Conservation (phyloP, 2,329 filamentous ascomycete species). For the Acrodontium crateriforme region DNA sequence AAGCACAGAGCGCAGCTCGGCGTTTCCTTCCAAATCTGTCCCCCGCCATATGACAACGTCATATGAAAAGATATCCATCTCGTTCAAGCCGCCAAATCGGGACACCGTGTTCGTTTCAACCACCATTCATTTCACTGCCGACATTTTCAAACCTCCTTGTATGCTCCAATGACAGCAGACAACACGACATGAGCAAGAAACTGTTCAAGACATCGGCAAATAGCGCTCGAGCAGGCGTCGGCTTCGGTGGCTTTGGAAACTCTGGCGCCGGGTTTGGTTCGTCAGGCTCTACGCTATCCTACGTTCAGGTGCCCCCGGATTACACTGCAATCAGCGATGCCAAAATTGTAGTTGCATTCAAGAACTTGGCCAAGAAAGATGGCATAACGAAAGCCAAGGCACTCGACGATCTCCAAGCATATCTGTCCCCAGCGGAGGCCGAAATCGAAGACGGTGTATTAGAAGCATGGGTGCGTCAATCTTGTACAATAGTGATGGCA, state of each 20-base stretch:
- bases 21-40: too few relatives aligned
- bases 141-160: too few relatives aligned
- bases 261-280: slow-evolving; percentile 33
- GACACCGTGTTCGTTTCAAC: too few relatives aligned
- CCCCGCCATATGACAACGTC: too few relatives aligned
- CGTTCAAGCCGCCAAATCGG: too few relatives aligned
- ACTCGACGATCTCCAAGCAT: slow-evolving; percentile 65
- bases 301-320: slow-evolving; percentile 74
- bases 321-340: slow-evolving; percentile 64
- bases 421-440: slow-evolving; percentile 43
- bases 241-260: slow-evolving; percentile 25
- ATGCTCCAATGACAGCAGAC: too few relatives aligned
- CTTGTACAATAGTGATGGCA: slow-evolving; percentile 2
- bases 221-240: slow-evolving; percentile 41
- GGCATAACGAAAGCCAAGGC: slow-evolving; percentile 83
- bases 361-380: slow-evolving; percentile 86
- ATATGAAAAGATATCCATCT: too few relatives aligned
- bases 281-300: slow-evolving; percentile 61
- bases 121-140: too few relatives aligned
- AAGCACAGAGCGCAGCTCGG: too few relatives aligned
- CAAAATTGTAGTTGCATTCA: slow-evolving; percentile 77
- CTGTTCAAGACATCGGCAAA: slow-evolving; percentile 48
- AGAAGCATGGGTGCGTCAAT: slow-evolving; percentile 64
- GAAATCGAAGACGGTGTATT: slow-evolving; percentile 70
- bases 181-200: slow-evolving; percentile 43